Evolutionary conservation across 2,329 filamentous ascomycete species (phyloP).

Genomic region (Nigrospora oryzae): DNA sequence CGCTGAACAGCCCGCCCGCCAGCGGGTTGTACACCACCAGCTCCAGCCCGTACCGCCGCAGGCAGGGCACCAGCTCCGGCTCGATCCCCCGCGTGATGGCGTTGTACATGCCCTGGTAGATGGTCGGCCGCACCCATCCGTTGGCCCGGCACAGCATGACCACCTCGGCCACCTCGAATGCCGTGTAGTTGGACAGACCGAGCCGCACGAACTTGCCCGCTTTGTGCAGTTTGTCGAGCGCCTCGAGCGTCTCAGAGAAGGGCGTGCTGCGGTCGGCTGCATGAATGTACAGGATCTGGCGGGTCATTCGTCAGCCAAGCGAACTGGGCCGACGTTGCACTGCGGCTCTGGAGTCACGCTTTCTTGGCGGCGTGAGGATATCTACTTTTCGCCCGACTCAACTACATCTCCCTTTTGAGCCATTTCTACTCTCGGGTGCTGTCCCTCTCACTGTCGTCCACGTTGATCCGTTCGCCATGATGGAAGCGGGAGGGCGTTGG

Average conservation of each 20-base stretch:
- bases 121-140: slow-evolving; percentile 72
- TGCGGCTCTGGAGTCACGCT: no score
- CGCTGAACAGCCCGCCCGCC: slow-evolving; percentile 71
- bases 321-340: not conserved
- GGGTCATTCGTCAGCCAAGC: not conserved
- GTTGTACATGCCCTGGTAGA: slow-evolving; percentile 88
- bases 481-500: not conserved
- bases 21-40: slow-evolving; percentile 78
- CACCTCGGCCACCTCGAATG: slow-evolving; percentile 82
- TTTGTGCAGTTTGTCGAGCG: slow-evolving; percentile 74
- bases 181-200: slow-evolving; percentile 76
- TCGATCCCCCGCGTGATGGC: slow-evolving; percentile 70
- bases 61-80: slow-evolving; percentile 63
- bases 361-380: no score
- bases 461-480: not conserved
- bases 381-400: no score
- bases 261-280: slow-evolving; percentile 60
- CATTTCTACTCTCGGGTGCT: not conserved
- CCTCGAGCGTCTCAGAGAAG: slow-evolving; percentile 72
- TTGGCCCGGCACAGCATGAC: slow-evolving; percentile 71
- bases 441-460: not conserved
- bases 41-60: slow-evolving; percentile 67
- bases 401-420: no score
- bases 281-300: slow-evolving; percentile 64
- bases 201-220: slow-evolving; percentile 76